Evolutionary conservation across 495 filamentous ascomycete genomes (phyloP).

Genomic region (Cenococcum geophilum): DNA sequence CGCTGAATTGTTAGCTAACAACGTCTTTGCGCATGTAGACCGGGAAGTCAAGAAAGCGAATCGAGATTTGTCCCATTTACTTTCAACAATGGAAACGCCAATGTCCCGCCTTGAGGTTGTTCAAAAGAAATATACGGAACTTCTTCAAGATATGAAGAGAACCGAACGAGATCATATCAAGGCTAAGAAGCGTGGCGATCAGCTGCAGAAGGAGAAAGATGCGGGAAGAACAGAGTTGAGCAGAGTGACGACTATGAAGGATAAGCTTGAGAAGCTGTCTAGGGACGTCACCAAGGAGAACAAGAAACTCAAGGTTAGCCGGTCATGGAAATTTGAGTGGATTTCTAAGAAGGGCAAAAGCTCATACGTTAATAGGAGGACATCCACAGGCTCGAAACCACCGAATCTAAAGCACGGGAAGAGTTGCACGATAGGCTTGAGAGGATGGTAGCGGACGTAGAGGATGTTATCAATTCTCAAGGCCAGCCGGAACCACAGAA

Average conservation of each 20-base stretch:
- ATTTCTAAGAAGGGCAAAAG: background rate
- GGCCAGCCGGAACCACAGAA: conserved; percentile 29
- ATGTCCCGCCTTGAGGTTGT: conserved; percentile 74
- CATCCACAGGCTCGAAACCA: conserved; percentile 77
- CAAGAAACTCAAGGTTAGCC: conserved; percentile 82
- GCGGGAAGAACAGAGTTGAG: conserved; percentile 75
- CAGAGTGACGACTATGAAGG: conserved; percentile 79
- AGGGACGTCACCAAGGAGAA: conserved; percentile 91
- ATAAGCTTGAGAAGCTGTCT: conserved; percentile 92
- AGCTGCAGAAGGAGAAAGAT: conserved; percentile 95
- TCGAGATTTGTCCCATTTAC: conserved; percentile 74
- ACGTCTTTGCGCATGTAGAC: conserved; percentile 43
- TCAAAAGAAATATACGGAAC: conserved; percentile 84
- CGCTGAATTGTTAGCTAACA: background rate
- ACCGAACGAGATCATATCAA: conserved; percentile 89
- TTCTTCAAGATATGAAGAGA: conserved; percentile 88
- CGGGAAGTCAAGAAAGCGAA: conserved; percentile 89
- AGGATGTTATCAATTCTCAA: conserved; percentile 71
- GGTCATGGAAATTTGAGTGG: conserved; percentile 1
- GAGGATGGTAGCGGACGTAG: conserved; percentile 66
- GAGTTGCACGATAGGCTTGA: conserved; percentile 80
- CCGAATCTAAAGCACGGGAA: conserved; percentile 70
- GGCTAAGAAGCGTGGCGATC: conserved; percentile 91
- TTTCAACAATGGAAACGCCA: conserved; percentile 70
- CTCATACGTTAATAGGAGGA: conserved; percentile 60